These are phyloP conservation scores for Coniochaeta sp. DNA, from an alignment of 2,329 filamentous ascomycete genomes.

Conservation along the genomic window DNA sequence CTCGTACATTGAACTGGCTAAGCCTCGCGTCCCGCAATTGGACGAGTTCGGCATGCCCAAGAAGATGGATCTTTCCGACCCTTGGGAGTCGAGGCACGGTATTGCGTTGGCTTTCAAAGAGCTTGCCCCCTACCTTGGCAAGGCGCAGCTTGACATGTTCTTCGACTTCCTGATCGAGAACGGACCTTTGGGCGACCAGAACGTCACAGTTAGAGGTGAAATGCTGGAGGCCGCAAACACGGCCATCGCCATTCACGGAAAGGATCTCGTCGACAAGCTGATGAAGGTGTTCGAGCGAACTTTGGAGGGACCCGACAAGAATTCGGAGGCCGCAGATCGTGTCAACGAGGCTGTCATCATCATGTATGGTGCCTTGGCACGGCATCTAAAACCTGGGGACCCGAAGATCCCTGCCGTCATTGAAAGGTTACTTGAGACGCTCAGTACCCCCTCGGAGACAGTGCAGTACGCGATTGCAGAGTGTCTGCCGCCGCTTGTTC, in stretches of 20 bases:
- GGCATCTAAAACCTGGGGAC: conserved; percentile 81
- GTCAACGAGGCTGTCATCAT: conserved; percentile 97
- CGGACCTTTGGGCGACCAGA: conserved; percentile 81
- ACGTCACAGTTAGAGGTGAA: conserved; percentile 67
- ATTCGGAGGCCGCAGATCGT: conserved; percentile 73
- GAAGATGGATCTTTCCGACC: conserved; percentile 80
- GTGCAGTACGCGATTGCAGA: conserved; percentile 96
- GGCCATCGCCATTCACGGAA: conserved; percentile 75
- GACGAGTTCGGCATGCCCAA: conserved; percentile 93
- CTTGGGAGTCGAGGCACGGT: conserved; percentile 86
- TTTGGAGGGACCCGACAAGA: conserved; percentile 77
- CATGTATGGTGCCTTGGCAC: conserved; percentile 87
- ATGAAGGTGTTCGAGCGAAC: conserved; percentile 90
- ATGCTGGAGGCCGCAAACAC: conserved; percentile 87
- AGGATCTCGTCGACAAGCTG: conserved; percentile 73
- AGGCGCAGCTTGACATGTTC: conserved; percentile 65
- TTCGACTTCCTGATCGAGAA: conserved; percentile 78
- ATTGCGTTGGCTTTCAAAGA: conserved; percentile 83
- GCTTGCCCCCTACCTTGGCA: conserved; percentile 62
- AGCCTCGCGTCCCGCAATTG: conserved; percentile 73
- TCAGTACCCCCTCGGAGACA: conserved; percentile 91
- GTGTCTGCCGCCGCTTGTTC: conserved; percentile 86
- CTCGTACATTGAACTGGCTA: conserved; percentile 71
- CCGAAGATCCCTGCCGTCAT: conserved; percentile 82
- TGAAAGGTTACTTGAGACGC: conserved; percentile 73